Base-by-base conservation (phyloP, 129 eudicot genomes). In the Escallonia herrerae region DNA sequence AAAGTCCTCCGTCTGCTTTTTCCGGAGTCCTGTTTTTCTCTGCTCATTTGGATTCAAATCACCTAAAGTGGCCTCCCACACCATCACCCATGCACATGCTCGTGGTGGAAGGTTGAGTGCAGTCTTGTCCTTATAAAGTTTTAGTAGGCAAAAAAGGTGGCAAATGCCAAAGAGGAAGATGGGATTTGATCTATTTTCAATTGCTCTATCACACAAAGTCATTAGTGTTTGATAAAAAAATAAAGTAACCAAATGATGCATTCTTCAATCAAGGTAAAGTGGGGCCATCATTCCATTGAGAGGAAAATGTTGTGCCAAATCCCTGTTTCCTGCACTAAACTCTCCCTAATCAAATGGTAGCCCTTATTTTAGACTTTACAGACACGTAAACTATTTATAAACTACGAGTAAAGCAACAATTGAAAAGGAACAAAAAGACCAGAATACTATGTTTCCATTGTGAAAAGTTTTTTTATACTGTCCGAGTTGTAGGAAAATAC, bases 81-180 rank as follows among this genome's bases (percentile, higher is more conserved):
- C 80, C 72, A 70, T 62, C 65, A 70, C 75, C 52, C 76, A 66
- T 82, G 64, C 83, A 83, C 89, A 83, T 83, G 87, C 77, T 37
- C 62, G 33, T 46, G 62, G 48, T 15, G 72, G 72, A 63, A 63
- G 11, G 33, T 44, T n/a, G 42, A 64, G 68, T 64, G 44, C 12
- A 9, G 40, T 44, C 68, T 7, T 64, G 55, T 49, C 54, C 37
- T 44, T 64, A 22, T 37, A 47, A 48, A 53, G 3, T 11, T 40
- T 2, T n/a, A 15, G 6, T 0, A 49, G 54, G 54, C 3, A 14
- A 40, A 7, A 33, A 43, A 15, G 43, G 55, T 22, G 6, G 45
- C 44, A 58, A 22, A 57, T 38, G 12, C n/a, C 40, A 43, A 4
- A 3, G 0, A 4, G 10, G 22, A 12, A 46, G 47, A 47, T 37